Base-by-base conservation (phyloP, 129 eudicot genomes). In the Saposhnikovia divaricata region DNA sequence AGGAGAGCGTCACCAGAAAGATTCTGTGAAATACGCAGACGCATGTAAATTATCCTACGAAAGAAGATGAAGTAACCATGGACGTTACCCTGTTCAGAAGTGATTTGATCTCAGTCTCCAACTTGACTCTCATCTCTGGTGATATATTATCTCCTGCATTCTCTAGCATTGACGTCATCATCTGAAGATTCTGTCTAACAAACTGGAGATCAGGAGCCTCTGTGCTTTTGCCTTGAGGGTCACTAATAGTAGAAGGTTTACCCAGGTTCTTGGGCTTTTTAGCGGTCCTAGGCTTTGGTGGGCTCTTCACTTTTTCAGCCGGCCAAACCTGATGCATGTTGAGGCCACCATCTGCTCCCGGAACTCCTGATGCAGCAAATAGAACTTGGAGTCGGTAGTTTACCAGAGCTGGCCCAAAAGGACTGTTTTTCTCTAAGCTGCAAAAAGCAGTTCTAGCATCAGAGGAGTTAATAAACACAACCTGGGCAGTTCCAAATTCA, bases 101-200 rank as follows among this genome's bases (percentile, higher is more conserved):
- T 63, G 88, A 93, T 70, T 83, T 82, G 19, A 94, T 87, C 77
- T 90, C 97, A 37, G 65, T 86, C 87, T 94, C 97, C 87, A 94
- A 81, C 69, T 86, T 91, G 72, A 78, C 81, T 86, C 88, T 91
- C 96, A 83, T 89, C 83, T 90, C 96, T 12, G 83, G 80, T 5
- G 97, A 89, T 75, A 94, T 77, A 70, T 80, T 83, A 68, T 76
- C 82, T 9, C 98, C 98, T 0, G 92, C 85, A 31, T 92, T 90
- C 87, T 90, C 93, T 90, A 94, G 83, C 88, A 91, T 90, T 61
- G 78, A 46, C 37, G 84, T 91, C 98, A 94, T 94, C 87, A 83
- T 76, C 87, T 94, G 96, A 50, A 94, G 96, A 78, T 89, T 92
- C 89, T 89, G 79, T 80, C 80, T 90, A 18, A 94, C 87, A 6